Evolutionary conservation across 768 basidiomycete species (phyloP).

Genomic region (Gymnopilus junonius): DNA sequence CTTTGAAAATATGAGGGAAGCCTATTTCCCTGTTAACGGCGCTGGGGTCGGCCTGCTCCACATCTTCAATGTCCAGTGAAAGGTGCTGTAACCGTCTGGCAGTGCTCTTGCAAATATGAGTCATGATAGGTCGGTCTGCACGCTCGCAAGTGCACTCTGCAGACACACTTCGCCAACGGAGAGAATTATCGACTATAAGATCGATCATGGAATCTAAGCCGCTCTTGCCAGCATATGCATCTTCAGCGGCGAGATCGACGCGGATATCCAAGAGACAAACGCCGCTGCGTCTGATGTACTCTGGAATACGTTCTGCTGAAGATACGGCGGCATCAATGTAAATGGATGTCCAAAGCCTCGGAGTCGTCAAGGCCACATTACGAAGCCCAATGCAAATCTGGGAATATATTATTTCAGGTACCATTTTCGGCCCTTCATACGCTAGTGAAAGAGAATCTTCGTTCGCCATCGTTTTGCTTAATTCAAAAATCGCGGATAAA

Average conservation of each 20-base stretch:
- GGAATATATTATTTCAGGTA: constrained; percentile 43
- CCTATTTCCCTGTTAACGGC: constrained; percentile 18
- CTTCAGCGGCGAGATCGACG: constrained; percentile 26
- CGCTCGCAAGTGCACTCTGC: constrained; percentile 33
- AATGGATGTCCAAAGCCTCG: constrained; percentile 46
- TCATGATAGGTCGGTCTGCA: constrained; percentile 29
- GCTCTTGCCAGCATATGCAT: neutral
- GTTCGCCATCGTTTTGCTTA: constrained; percentile 28
- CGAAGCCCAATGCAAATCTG: constrained; percentile 46
- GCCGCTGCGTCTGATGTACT: constrained; percentile 40
- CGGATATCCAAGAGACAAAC: constrained; percentile 36
- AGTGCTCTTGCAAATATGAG: constrained; percentile 28
- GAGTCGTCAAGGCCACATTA: constrained; percentile 39
- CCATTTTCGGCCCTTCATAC: neutral
- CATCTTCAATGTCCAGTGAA: constrained; percentile 39
- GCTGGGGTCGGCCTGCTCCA: constrained; percentile 22
- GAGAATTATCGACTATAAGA: constrained; percentile 33
- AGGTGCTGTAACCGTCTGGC: constrained; percentile 42
- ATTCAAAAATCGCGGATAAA: constrained; percentile 35
- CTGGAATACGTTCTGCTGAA: constrained; percentile 23
- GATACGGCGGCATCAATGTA: constrained; percentile 24
- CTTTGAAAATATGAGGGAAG: constrained; percentile 32
- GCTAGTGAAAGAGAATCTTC: constrained; percentile 13
- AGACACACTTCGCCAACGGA: constrained; percentile 41
- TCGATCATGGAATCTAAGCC: constrained; percentile 30